Evolutionary conservation across 139 green algal genomes (phyloP), one percentile per base, ranked within the genome.

Genomic region (Micromonas commoda): DNA sequence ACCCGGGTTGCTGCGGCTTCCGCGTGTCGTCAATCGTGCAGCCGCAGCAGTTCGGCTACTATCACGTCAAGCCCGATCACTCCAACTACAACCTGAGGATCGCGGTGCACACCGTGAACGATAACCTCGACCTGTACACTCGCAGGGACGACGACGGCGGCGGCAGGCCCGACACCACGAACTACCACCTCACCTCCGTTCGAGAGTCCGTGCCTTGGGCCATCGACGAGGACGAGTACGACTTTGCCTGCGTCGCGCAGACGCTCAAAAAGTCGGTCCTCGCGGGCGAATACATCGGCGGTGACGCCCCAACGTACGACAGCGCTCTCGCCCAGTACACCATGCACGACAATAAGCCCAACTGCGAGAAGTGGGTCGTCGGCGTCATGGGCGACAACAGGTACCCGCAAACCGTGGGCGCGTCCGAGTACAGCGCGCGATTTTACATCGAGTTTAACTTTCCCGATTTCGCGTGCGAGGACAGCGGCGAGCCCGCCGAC

Each of bases 1-100:
- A 80, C 75, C 75, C 75, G 13, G 75, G 75, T 24, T 80, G 75
- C 64, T 80, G 75, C 75, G 75, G 75, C 26, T 80, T 80, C 75
- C 35, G 39, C 9, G 63, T 80, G 34, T 75, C 63, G 16, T 75
- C 63, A 24, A n/a, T 73, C 20, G 75, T 80, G 3, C 4, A 80
- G 4, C 75, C 75, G 63, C 23, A 80, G 21, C 75, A 74, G 63
- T 80, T 74, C 35, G 75, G 37, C 21, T 80, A 75, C 64, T 80
- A 80, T 24, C 19, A 39, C 5, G 61, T 80, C 75, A 80, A 80
- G 75, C 75, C 75, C 21, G 75, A 80, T 38, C 61, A 80, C 75
- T 32, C 34, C 63, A 73, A 80, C 65, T 80, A 80, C 75, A 74
- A 80, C 63, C 57, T 75, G 32, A 34, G 75, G 21, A 66, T 80